Evolutionary conservation across 805 yeast species (phyloP), one percentile per base, ranked within the genome.

Genomic region (Hanseniaspora lachancei): DNA sequence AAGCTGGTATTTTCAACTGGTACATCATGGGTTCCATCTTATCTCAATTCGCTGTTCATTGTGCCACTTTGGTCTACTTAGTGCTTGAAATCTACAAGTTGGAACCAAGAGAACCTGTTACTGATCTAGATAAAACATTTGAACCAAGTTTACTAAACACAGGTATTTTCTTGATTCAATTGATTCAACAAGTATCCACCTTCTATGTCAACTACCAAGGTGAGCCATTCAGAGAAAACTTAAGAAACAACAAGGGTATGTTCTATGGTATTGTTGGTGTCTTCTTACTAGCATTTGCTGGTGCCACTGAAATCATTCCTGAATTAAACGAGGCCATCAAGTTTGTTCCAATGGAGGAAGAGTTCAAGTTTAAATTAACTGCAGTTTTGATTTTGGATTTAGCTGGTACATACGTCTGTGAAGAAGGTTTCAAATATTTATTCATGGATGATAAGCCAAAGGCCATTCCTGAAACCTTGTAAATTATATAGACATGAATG

Each of bases 151-250:
- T 93, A 66, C 78, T 93, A 68, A 93, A 93, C 73, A 91, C 97
- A 41, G 97, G 96, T 64, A 89, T 93, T 75, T 93, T 89, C 72
- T 77, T 93, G 68, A 78, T 93, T 57, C 97, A 89, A 70, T 77
- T 93, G 64, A 91, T 95, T 20, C 97, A 93, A 74, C 96, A 93
- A 70, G 95, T 93, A 54, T 87, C 97, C 16, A 93, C 98, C 0
- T 93, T 89, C 74, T 96, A 96, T 21, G 96, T 93, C 57, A 93
- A 93, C 72, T 93, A 93, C 71, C 95, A 88, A 73, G 98, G 98
- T 55, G 82, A 85, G 62, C 98, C 98, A 56, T 93, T 93, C 74
- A 84, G 95, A 69, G 96, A 93, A 72, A 80, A 87, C 57, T 84
- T 93, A 63, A 75, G 74, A 54, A 95, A 85, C 69, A 93, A 93